Base-by-base conservation (phyloP, 1,284 basidiomycete genomes). In the Lentinula novae-zelandiae region DNA sequence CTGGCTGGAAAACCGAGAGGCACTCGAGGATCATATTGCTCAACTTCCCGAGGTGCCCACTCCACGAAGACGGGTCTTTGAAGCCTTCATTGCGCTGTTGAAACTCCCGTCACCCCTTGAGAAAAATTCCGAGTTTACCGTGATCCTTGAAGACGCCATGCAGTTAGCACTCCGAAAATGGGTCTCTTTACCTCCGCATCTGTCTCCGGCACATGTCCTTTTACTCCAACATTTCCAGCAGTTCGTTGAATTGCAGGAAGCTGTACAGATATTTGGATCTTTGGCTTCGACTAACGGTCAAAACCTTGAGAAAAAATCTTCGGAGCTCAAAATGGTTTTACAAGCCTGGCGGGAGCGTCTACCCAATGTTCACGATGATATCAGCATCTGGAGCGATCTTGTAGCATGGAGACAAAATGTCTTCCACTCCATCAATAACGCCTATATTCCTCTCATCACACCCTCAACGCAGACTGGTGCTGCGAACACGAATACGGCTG, bases 221-320 rank as follows among this genome's bases (percentile, higher is more conserved):
- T 79, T 99, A 34, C 79, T 99, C 34, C 96, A 98, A 72, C 91
- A 98, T 74, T 99, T 99, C 82, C 97, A 99, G 75, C 98, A 99
- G 72, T 96, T 98, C 66, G 96, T 99, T 50, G 97, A 99, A 75
- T 82, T 99, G 20, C 93, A 96, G 71, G 97, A 99, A 75, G 96
- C 97, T 4, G 89, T 95, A 5, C 90, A 93, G 67, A 96, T 99
- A 53, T 99, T 99, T 70, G 90, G 91, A 39, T 95, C 91, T 20
- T 81, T 99, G 33, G 87, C 92, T 1, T 84, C 86, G 64, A 99
- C 98, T 1, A 98, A 82, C 60, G 89, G 90, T 0, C 82, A 84
- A 69, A 99, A 99, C 69, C 78, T 99, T 63, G 97, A 99, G 74
- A 92, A 94, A 75, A 93, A 96, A 63, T 98, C 95, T 0, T 86